Conservation (phyloP, 805 yeast genomes). For the Teunomyces barrocoloradensis region DNA sequence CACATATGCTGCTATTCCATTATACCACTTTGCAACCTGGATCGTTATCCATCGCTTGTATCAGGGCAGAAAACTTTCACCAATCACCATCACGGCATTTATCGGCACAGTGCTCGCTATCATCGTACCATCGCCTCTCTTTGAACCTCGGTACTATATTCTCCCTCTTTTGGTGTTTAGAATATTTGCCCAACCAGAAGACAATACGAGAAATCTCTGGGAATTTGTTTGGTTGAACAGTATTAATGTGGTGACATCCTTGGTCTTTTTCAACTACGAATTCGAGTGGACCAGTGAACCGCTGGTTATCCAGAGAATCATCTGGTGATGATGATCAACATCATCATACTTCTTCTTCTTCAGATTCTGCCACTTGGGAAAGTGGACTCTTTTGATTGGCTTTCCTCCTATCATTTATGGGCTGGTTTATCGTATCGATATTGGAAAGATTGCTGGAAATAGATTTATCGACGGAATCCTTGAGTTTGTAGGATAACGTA, state of each 20-base stretch:
- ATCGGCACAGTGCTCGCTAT: slow-evolving; percentile 54
- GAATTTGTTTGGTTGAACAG: slow-evolving; percentile 65
- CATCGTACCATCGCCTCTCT: slow-evolving; percentile 83
- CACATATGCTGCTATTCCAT: slow-evolving; percentile 54
- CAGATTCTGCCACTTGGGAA: slow-evolving; percentile 3
- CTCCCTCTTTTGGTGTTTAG: slow-evolving; percentile 79
- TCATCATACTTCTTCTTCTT: background rate
- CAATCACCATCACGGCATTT: slow-evolving; percentile 48
- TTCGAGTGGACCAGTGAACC: slow-evolving; percentile 69
- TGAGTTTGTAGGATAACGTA: slow-evolving; percentile 16
- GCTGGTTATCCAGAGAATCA: slow-evolving; percentile 66
- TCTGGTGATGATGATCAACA: slow-evolving; percentile 56
- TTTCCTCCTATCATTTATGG: slow-evolving; percentile 3
- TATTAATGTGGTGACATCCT: slow-evolving; percentile 52
- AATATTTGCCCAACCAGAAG: slow-evolving; percentile 46
- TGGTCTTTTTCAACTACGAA: slow-evolving; percentile 57
- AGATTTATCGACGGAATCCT: slow-evolving; percentile 27
- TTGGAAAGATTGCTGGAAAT: slow-evolving; percentile 28
- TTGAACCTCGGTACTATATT: slow-evolving; percentile 92
- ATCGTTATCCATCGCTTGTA: slow-evolving; percentile 18
- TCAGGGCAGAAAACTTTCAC: slow-evolving; percentile 10
- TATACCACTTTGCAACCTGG: slow-evolving; percentile 64
- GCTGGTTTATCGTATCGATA: slow-evolving; percentile 19
- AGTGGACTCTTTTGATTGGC: background rate
- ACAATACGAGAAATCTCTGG: slow-evolving; percentile 35